Evolutionary conservation across 768 basidiomycete genomes (phyloP).

Genomic region (Rhodocollybia butyracea): DNA sequence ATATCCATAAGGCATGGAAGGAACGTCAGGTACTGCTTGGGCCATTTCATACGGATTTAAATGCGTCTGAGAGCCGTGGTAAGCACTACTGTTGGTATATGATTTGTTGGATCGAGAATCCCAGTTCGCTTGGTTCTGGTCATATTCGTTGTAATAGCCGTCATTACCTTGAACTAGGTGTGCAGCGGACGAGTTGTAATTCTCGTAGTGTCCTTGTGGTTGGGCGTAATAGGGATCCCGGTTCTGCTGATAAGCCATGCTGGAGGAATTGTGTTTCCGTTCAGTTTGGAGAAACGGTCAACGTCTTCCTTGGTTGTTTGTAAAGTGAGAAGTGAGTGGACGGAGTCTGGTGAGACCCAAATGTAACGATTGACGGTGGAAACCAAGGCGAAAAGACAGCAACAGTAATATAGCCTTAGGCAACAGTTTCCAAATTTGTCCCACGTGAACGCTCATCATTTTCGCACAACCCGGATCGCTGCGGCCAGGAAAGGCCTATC

Average conservation of each 20-base stretch:
- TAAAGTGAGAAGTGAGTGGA: slow-evolving; percentile 2
- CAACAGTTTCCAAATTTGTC: background rate
- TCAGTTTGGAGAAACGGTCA: background rate
- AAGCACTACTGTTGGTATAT: slow-evolving; percentile 48
- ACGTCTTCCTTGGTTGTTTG: background rate
- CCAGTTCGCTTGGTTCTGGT: slow-evolving; percentile 39
- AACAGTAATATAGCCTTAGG: background rate
- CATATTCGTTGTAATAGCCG: slow-evolving; percentile 39
- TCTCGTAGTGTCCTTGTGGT: slow-evolving; percentile 9
- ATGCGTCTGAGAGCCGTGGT: slow-evolving; percentile 63
- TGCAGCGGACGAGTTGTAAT: slow-evolving; percentile 5
- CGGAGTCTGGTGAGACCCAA: background rate
- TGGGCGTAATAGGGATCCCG: slow-evolving; percentile 46
- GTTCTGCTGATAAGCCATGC: slow-evolving; percentile 54
- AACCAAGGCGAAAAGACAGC: slow-evolving; percentile 1
- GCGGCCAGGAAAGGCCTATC: too few relatives aligned
- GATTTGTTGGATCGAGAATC: slow-evolving; percentile 59
- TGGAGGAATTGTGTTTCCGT: too few relatives aligned
- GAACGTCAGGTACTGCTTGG: slow-evolving; percentile 54
- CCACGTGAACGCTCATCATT: too few relatives aligned
- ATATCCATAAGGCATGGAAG: slow-evolving; percentile 47
- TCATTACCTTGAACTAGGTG: slow-evolving; percentile 10
- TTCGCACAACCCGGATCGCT: too few relatives aligned
- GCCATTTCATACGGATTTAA: slow-evolving; percentile 65
- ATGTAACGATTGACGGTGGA: background rate